Base-by-base conservation (phyloP, 768 basidiomycete species). In the Boletus barrowsii region DNA sequence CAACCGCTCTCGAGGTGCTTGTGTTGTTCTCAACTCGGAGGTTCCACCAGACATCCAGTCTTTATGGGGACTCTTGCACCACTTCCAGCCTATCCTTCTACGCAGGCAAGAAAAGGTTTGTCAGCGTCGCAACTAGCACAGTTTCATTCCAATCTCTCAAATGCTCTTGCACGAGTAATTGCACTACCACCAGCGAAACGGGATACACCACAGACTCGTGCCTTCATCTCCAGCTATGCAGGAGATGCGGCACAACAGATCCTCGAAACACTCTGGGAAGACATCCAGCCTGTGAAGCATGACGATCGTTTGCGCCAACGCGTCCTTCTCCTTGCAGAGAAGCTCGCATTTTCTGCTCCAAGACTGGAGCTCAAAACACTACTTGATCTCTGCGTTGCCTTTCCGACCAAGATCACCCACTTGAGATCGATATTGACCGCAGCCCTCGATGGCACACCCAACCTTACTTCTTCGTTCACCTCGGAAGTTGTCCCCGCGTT, bases 301-400 rank as follows among this genome's bases (percentile, higher is more conserved):
- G 79, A 84, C 40, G 74, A 69, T 39, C 58, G 69, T 15, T 79
- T 89, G 44, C 74, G 72, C 18, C 75, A 76, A 42, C 72, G 75
- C 32, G 75, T 78, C 0, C 70, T 90, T 9, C 61, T 77, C 7
- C 78, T 90, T 6, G 80, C 87, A 1, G 81, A 83, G 61, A 79
- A 77, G 40, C 63, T 85, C 18, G 81, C 76, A 2, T 60, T 66
- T 3, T 64, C 70, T 3, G 47, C 68, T n/a, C 62, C 66, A 15
- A 74, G 71, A 13, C 65, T 88, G 11, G 82, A 83, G 49, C 63
- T 79, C 7, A 76, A 76, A 55, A 79, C 77, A 0, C 72, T 91
- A 3, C 71, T 90, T 11, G 86, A 90, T 68, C 75, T 90, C 13
- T 70, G 82, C 22, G 76, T 89, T 54, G 75, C 77, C 5, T 87